Evolutionary conservation across 768 basidiomycete genomes (phyloP).

Genomic region (Amanita polypyramis): DNA sequence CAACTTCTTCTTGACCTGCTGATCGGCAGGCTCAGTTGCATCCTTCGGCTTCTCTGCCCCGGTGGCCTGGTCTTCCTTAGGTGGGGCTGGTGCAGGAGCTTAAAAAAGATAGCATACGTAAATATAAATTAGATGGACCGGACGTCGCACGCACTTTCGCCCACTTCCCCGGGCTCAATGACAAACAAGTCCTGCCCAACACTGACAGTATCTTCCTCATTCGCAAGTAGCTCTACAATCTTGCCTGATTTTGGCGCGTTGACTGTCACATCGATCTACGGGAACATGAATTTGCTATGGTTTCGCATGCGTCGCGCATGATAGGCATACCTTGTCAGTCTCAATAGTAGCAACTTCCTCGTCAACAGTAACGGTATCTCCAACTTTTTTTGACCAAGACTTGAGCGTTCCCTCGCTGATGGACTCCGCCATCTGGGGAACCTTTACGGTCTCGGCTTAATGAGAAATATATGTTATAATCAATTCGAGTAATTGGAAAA

Average conservation of each 20-base stretch:
- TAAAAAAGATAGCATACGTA: neutral
- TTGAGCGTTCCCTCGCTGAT: slow-evolving; percentile 97
- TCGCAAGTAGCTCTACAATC: slow-evolving; percentile 77
- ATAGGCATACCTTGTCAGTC: slow-evolving; percentile 81
- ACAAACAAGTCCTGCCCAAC: slow-evolving; percentile 93
- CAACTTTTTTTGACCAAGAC: slow-evolving; percentile 88
- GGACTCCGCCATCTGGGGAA: slow-evolving; percentile 97
- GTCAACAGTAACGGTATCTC: slow-evolving; percentile 82
- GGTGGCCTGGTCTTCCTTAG: slow-evolving; percentile 18
- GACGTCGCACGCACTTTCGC: slow-evolving; percentile 27
- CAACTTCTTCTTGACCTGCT: slow-evolving; percentile 35
- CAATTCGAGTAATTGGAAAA: neutral
- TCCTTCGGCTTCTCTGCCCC: slow-evolving; percentile 25
- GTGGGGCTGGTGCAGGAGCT: slow-evolving; percentile 21
- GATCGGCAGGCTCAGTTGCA: slow-evolving; percentile 32
- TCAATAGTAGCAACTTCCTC: slow-evolving; percentile 98
- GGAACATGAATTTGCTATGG: slow-evolving; percentile 5
- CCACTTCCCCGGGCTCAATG: slow-evolving; percentile 73
- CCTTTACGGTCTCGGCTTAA: slow-evolving; percentile 80
- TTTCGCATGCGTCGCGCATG: neutral
- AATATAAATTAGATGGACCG: neutral
- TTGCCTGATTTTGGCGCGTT: slow-evolving; percentile 86
- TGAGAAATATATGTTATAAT: neutral
- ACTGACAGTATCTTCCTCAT: slow-evolving; percentile 88
- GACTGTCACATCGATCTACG: slow-evolving; percentile 92